phyloP scores from a whole-genome alignment of 176 grass and related monocot species.

The Oryza nivara region DNA sequence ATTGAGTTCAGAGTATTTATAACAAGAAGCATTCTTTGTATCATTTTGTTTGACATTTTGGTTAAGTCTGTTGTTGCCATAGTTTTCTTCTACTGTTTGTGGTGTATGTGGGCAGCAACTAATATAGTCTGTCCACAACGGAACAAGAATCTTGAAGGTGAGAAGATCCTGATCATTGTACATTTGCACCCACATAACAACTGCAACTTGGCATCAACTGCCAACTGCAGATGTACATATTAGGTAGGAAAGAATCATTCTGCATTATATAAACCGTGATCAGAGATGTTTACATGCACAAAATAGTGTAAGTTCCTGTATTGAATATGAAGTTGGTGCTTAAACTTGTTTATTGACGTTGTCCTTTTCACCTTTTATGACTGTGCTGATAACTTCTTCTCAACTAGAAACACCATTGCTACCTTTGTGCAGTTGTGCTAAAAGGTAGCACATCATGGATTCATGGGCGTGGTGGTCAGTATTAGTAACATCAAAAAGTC shows the following conservation, averaged over 20 bases:
- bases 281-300: background rate
- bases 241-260: background rate
- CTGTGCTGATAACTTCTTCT: constrained; percentile 23
- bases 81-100: background rate
- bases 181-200: background rate
- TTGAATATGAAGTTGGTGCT: constrained; percentile 21
- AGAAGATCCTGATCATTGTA: background rate
- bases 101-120: background rate
- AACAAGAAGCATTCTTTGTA: background rate
- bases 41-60: background rate
- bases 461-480: too few species aligned
- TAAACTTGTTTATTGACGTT: constrained; percentile 19
- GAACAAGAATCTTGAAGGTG: background rate
- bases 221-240: background rate
- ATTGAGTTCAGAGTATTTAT: background rate
- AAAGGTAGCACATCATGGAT: constrained; percentile 27
- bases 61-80: background rate
- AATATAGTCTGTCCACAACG: background rate
- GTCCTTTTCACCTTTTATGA: background rate
- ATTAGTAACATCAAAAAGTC: background rate
- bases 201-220: constrained; percentile 4
- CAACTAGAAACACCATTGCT: constrained; percentile 15
- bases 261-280: constrained; percentile 6
- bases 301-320: background rate
- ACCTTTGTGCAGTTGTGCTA: background rate